These are phyloP conservation scores for Trapa bicornis DNA, from an alignment of 345 rosid species.

Conservation along the genomic window DNA sequence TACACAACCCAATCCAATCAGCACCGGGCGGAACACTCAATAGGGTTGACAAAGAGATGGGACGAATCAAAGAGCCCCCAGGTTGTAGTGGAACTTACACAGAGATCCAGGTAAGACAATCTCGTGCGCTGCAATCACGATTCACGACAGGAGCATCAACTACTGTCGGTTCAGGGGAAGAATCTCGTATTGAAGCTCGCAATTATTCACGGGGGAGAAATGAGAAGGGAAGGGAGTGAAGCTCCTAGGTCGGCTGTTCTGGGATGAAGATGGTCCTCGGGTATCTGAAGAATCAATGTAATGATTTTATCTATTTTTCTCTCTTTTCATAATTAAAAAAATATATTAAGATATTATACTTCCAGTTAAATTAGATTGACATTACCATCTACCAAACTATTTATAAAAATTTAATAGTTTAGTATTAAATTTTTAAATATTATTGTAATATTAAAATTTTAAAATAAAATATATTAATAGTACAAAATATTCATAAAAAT, in stretches of 20 bases:
- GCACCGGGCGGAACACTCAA: slow-evolving; percentile 1
- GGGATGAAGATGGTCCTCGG: background rate
- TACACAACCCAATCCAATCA: slow-evolving; percentile 1
- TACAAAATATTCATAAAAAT: too few species aligned
- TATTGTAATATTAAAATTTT: too few species aligned
- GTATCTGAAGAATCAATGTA: too few species aligned
- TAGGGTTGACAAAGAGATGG: background rate
- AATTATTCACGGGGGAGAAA: background rate
- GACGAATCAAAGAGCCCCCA: background rate
- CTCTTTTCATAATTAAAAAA: too few species aligned
- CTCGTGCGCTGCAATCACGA: background rate
- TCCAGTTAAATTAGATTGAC: too few species aligned
- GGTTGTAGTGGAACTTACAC: background rate
- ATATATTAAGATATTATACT: too few species aligned
- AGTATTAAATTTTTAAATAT: too few species aligned
- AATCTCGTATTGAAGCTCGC: background rate
- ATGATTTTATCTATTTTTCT: too few species aligned
- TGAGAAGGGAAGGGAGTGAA: background rate
- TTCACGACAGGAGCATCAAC: background rate
- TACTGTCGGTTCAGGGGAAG: background rate
- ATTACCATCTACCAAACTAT: too few species aligned
- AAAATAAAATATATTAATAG: too few species aligned
- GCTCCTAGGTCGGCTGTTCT: background rate
- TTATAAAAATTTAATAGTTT: too few species aligned
- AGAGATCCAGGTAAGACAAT: background rate